A percentile compares a stretch with the other conserved stretches of the same genome.
Evolutionary conservation across 106 monocot genomes (phyloP).

Genomic region (Dioscorea dumetorum): DNA sequence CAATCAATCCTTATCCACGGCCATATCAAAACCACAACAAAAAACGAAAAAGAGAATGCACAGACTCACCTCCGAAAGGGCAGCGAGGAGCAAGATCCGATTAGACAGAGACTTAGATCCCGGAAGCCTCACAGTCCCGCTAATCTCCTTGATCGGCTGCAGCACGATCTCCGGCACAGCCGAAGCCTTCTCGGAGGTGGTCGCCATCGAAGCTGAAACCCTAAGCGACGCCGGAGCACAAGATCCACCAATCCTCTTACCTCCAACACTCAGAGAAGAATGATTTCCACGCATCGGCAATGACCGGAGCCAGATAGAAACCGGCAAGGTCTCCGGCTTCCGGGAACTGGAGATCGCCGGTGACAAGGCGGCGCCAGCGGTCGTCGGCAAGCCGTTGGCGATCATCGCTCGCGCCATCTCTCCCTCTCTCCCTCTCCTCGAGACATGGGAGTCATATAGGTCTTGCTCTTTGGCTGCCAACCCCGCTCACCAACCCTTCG

Average conservation of each 20-base stretch:
- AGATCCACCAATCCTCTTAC: neutral
- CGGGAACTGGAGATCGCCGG: slow-evolving; percentile 3
- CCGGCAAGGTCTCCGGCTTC: neutral
- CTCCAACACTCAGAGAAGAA: neutral
- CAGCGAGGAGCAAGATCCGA: slow-evolving; percentile 87
- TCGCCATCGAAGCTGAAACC: slow-evolving; percentile 41
- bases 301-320: slow-evolving; percentile 13
- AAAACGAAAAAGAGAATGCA: neutral
- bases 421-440: neutral
- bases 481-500: neutral
- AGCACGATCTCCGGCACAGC: slow-evolving; percentile 77
- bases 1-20: too few species aligned
- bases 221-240: slow-evolving; percentile 3
- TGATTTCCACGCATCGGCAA: neutral
- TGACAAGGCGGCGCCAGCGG: slow-evolving; percentile 3
- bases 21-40: neutral
- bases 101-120: slow-evolving; percentile 97
- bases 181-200: slow-evolving; percentile 51
- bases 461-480: neutral
- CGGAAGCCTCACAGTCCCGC: slow-evolving; percentile 75
- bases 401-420: slow-evolving; percentile 39
- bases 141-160: slow-evolving; percentile 92
- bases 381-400: slow-evolving; percentile 24
- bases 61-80: slow-evolving; percentile 78
- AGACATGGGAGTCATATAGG: neutral